Evolutionary conservation across 768 basidiomycete species (phyloP).

Genomic region (Cystobasidiopsis lactophilus): DNA sequence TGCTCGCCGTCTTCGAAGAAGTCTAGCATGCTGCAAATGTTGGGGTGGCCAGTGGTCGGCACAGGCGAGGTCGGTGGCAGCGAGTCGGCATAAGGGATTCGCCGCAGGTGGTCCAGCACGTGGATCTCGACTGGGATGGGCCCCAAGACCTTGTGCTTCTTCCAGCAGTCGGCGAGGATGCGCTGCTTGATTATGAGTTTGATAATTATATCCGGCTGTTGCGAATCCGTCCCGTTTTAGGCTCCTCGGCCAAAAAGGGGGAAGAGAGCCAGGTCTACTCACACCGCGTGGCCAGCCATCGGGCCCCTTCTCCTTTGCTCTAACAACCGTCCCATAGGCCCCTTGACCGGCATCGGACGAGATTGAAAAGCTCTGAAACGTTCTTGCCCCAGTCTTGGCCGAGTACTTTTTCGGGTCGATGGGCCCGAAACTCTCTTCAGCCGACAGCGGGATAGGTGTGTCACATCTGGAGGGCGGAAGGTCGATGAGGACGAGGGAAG

Average conservation of each 20-base stretch:
- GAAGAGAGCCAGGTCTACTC: slow-evolving; percentile 24
- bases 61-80: not conserved
- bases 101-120: slow-evolving; percentile 28
- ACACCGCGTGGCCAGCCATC: slow-evolving; percentile 62
- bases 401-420: slow-evolving; percentile 23
- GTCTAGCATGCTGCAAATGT: slow-evolving; percentile 79
- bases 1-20: slow-evolving; percentile 94
- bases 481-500: not conserved
- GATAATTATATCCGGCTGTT: slow-evolving; percentile 72
- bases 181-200: slow-evolving; percentile 97
- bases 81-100: slow-evolving; percentile 4
- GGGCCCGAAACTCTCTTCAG: slow-evolving; percentile 23
- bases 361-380: slow-evolving; percentile 65
- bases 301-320: slow-evolving; percentile 50
- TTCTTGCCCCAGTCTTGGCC: slow-evolving; percentile 36
- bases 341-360: slow-evolving; percentile 77
- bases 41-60: slow-evolving; percentile 48
- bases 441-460: slow-evolving; percentile 18
- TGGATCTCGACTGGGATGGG: slow-evolving; percentile 97
- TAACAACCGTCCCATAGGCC: slow-evolving; percentile 84
- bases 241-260: slow-evolving; percentile 9
- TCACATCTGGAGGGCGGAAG: not conserved
- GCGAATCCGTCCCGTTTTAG: slow-evolving; percentile 8
- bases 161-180: slow-evolving; percentile 98
- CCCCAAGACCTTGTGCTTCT: slow-evolving; percentile 78